Base-by-base conservation (phyloP, 2,329 filamentous ascomycete genomes). In the Diaporthe sp. region DNA sequence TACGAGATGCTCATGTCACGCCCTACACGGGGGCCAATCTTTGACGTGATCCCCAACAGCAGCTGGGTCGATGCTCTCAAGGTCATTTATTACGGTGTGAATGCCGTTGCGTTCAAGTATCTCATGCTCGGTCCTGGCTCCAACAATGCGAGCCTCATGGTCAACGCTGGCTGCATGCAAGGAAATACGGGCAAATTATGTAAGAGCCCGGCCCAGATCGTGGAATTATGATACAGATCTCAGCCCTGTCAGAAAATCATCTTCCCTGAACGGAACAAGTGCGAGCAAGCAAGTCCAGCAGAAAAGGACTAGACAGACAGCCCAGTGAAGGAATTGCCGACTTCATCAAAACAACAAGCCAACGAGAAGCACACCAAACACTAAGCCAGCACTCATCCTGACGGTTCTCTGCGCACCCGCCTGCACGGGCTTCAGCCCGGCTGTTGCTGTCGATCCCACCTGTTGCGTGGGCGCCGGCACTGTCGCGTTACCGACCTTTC, bases 1-100 rank as follows among this genome's bases (percentile, higher is more conserved):
- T 95, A 95, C 84, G 94, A 96, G 84, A 86, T 87, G n/a, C 87
- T 95, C 34, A 84, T 90, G 81, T 84, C 85, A 1, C 84, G 84
- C 15, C 84, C 84, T 28, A 82, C 81, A 4, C 84, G 84, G 3
- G 87, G 88, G 0, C 82, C 83, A 0, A 75, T 90, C n/a, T 80
- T 82, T 71, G 88, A 90, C 76, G 53, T 82, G 22, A 78, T 89
- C 31, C 88, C 89, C 7, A 86, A 86, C 75, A 76, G 79, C 0
- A 81, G 82, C 2, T 90, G 89, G 88, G 49, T 86, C 19, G 86
- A 89, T 67, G 85, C 86, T n/a, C 77, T 84, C 8, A 81, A 82
- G 70, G 81, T 91, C 7, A 19, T 90, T 0, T 81, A 82, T 55
- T 85, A 88, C 73, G 89, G 89, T 3, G 55, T 87, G 6, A 84